Conservation (phyloP, 192 early-diverging fungal genomes). For the Backusella liffmaniae region DNA sequence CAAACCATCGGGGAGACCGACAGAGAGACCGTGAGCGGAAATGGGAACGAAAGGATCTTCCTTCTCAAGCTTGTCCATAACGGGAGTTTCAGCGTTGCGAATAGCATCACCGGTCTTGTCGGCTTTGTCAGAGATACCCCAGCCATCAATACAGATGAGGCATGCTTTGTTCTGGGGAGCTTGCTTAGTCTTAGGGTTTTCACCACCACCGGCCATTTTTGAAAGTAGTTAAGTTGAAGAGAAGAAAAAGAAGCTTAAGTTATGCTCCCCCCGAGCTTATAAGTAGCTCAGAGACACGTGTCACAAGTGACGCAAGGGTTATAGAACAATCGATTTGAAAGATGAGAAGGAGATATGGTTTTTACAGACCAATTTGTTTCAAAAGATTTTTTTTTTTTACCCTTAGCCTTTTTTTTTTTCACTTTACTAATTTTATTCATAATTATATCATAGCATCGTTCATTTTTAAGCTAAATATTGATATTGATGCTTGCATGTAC, state of each 20-base stretch:
- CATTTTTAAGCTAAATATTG: background rate
- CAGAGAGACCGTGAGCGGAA: conserved; percentile 91
- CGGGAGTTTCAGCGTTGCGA: conserved; percentile 87
- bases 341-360: conserved; percentile 2
- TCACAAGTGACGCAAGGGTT: conserved; percentile 10
- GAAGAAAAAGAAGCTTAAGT: conserved; percentile 8
- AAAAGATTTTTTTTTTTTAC: background rate
- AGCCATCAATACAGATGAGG: conserved; percentile 96
- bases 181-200: conserved; percentile 33
- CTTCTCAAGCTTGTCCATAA: conserved; percentile 82
- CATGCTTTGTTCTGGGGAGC: conserved; percentile 65
- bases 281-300: conserved; percentile 4
- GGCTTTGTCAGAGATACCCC: conserved; percentile 82
- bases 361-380: background rate
- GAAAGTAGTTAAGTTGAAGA: conserved; percentile 2
- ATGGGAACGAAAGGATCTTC: conserved; percentile 75
- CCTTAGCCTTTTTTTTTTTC: background rate
- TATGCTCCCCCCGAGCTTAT: conserved; percentile 6
- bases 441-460: background rate
- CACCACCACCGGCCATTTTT: conserved; percentile 40
- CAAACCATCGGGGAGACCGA: conserved; percentile 97
- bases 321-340: conserved; percentile 4
- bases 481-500: background rate
- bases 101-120: conserved; percentile 88
- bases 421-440: background rate